These are phyloP conservation scores for Penicillium robsamsonii DNA, from an alignment of 495 filamentous ascomycete genomes.

Conservation along the genomic window DNA sequence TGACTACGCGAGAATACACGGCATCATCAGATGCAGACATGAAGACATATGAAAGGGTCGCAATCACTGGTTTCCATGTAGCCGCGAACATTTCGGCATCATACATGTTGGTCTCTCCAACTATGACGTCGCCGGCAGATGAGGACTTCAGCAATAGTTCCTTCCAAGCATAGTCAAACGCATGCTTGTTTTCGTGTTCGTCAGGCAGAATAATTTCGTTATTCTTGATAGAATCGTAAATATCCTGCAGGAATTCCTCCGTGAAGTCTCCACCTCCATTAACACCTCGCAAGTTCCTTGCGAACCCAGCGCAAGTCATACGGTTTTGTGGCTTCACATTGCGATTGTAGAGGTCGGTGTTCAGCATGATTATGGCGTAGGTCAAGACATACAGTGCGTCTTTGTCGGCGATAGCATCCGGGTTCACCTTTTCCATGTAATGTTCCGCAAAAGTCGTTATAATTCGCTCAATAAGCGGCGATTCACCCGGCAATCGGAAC, in stretches of 20 bases:
- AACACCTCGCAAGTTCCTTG: conserved; percentile 82
- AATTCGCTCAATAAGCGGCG: conserved; percentile 88
- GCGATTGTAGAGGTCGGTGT: conserved; percentile 92
- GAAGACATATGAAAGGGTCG: conserved; percentile 96
- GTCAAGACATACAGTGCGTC: conserved; percentile 89
- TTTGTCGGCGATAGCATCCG: conserved; percentile 76
- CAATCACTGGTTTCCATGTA: conserved; percentile 92
- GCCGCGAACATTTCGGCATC: conserved; percentile 97
- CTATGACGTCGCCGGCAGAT: conserved; percentile 64
- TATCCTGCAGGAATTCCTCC: conserved; percentile 78
- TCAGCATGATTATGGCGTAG: conserved; percentile 95
- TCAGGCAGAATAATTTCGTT: conserved; percentile 96
- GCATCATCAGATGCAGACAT: conserved; percentile 98
- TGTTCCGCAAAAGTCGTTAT: conserved; percentile 81
- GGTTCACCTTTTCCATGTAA: conserved; percentile 71
- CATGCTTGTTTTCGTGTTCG: conserved; percentile 93
- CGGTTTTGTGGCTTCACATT: conserved; percentile 78
- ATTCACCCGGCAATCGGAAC: conserved; percentile 95
- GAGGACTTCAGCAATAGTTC: conserved; percentile 87
- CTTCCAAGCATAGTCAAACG: conserved; percentile 96
- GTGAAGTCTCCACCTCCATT: conserved; percentile 85
- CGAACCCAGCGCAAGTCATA: conserved; percentile 79
- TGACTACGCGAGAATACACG: conserved; percentile 88
- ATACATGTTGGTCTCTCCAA: conserved; percentile 91
- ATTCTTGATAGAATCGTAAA: conserved; percentile 86